Evolutionary conservation across 2,329 filamentous ascomycete species (phyloP).

Genomic region (Pseudophaeomoniella oleicola): DNA sequence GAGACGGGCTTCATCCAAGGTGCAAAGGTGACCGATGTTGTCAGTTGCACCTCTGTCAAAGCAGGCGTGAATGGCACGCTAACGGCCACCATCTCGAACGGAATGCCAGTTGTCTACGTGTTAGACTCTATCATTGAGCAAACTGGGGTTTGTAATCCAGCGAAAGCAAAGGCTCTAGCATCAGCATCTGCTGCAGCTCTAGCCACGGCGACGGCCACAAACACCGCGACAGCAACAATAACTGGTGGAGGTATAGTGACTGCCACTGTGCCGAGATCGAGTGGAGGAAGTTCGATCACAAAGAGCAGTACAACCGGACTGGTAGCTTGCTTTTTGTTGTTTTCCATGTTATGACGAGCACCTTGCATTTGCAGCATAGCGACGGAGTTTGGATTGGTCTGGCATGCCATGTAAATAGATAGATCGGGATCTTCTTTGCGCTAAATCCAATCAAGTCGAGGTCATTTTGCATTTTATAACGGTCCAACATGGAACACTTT

Average conservation of each 20-base stretch:
- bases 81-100: not conserved
- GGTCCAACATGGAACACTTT: too few relatives aligned
- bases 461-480: too few relatives aligned
- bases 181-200: not conserved
- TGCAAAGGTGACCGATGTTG: conserved; percentile 13
- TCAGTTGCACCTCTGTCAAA: conserved; percentile 10
- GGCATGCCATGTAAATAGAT: too few relatives aligned
- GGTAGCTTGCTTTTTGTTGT: too few relatives aligned
- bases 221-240: not conserved
- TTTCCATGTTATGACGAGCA: too few relatives aligned
- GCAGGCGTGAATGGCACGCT: not conserved
- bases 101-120: not conserved
- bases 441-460: too few relatives aligned
- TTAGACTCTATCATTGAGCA: not conserved
- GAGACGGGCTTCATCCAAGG: conserved; percentile 13
- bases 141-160: not conserved
- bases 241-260: not conserved
- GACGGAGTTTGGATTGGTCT: too few relatives aligned
- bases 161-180: not conserved
- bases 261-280: not conserved
- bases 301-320: too few relatives aligned
- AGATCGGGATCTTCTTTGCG: too few relatives aligned
- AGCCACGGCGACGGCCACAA: not conserved
- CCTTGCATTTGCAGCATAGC: too few relatives aligned
- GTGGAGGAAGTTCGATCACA: not conserved